phyloP scores from a whole-genome alignment of 164 flowering plant species.

The Chimonanthus praecox region DNA sequence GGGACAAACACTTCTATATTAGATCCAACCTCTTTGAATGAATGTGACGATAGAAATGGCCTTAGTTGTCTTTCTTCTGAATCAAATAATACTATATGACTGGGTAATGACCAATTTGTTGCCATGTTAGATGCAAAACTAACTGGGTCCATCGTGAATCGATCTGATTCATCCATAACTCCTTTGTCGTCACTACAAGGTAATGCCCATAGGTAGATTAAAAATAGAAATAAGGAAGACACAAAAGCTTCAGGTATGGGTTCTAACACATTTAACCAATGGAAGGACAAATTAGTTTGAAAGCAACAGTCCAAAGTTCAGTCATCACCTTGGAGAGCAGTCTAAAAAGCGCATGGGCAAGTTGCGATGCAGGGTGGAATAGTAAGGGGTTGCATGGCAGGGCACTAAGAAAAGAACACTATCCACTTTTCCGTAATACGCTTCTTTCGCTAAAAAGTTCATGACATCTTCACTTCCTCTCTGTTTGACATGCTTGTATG shows the following conservation, averaged over 20 bases:
- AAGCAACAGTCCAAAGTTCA: neutral
- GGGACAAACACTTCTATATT: neutral
- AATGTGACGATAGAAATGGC: slow-evolving; percentile 47
- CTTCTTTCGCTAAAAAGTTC: slow-evolving; percentile 66
- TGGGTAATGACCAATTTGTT: slow-evolving; percentile 61
- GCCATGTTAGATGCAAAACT: slow-evolving; percentile 46
- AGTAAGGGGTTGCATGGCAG: slow-evolving; percentile 91
- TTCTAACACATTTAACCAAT: neutral
- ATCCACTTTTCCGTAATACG: slow-evolving; percentile 43
- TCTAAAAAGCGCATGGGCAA: slow-evolving; percentile 85
- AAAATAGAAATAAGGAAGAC: neutral
- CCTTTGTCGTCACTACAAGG: slow-evolving; percentile 50
- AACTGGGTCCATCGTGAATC: slow-evolving; percentile 71
- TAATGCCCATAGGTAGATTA: neutral
- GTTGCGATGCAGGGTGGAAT: slow-evolving; percentile 64
- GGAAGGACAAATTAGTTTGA: neutral
- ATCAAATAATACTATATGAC: slow-evolving; percentile 78
- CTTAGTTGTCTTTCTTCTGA: slow-evolving; percentile 52
- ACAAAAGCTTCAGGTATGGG: neutral
- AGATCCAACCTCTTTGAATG: slow-evolving; percentile 55
- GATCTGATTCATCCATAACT: slow-evolving; percentile 65
- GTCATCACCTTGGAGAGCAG: slow-evolving; percentile 80
- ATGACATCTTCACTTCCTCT: slow-evolving; percentile 95
- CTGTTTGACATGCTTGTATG: slow-evolving; percentile 34
- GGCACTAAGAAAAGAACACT: slow-evolving; percentile 79